These are phyloP conservation scores for Thelonectria rubi DNA, from an alignment of 2,329 filamentous ascomycete species.

Conservation along the genomic window DNA sequence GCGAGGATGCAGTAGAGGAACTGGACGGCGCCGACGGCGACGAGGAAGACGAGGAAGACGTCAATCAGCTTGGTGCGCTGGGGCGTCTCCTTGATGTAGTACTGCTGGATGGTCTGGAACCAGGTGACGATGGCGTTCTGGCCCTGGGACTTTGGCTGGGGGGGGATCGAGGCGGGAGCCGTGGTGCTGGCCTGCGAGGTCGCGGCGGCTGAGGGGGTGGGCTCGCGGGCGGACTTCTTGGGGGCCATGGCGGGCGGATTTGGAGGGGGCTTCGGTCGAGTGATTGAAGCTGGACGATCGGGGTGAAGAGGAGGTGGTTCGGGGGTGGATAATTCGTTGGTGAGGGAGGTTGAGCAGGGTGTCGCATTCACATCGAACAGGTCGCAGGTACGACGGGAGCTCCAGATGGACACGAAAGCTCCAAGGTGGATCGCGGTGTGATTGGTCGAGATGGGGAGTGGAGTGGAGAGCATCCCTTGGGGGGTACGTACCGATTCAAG, in stretches of 20 bases:
- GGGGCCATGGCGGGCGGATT: constrained; percentile 55
- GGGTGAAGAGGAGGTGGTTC: constrained; percentile 18
- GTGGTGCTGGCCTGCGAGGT: constrained; percentile 44
- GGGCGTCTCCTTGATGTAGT: constrained; percentile 83
- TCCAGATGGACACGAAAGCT: constrained; percentile 51
- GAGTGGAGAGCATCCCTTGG: not conserved
- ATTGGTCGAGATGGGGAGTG: constrained; percentile 43
- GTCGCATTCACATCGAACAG: constrained; percentile 18
- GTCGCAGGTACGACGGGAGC: constrained; percentile 22
- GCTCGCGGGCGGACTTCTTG: constrained; percentile 55
- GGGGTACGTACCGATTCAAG: constrained; percentile 1
- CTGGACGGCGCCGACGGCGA: constrained; percentile 86
- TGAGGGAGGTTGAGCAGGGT: constrained; percentile 28
- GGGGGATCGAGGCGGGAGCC: constrained; percentile 40
- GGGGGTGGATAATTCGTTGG: constrained; percentile 21
- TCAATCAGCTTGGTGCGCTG: constrained; percentile 94
- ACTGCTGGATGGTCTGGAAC: constrained; percentile 74
- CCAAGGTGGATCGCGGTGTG: constrained; percentile 39
- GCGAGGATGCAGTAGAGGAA: constrained; percentile 92
- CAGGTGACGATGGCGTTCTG: constrained; percentile 50
- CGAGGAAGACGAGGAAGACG: constrained; percentile 87
- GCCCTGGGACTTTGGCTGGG: constrained; percentile 33
- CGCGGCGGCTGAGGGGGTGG: constrained; percentile 47
- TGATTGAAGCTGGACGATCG: not conserved
- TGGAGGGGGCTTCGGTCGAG: constrained; percentile 4